Evolutionary conservation across 2,329 filamentous ascomycete species (phyloP), one percentile per base, ranked within the genome.

Genomic region (Metarhizium rileyi): DNA sequence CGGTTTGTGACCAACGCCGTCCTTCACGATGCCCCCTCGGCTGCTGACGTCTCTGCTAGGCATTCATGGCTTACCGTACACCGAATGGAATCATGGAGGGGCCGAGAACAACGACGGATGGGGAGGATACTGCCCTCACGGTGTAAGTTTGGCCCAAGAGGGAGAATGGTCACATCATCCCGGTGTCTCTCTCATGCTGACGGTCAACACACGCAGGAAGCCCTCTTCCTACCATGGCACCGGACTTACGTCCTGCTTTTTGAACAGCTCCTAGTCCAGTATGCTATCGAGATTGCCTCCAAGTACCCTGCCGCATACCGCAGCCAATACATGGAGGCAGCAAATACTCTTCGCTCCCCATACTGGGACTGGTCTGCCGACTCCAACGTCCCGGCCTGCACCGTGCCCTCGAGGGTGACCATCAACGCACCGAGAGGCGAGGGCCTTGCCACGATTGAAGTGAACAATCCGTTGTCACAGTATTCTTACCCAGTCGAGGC

Each of bases 281-380:
- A 75, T 38, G 72, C 73, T 38, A 68, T 70, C 55, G 58, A 57
- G 3, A 70, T 80, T 20, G 76, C 77, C 18, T 57, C 56, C 12
- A 59, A 63, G 33, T 79, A 78, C 55, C 66, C 64, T 14, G 55
- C 49, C 51, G 57, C 28, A 52, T 66, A 55, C 54, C 64, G 54
- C 51, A 56, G 40, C 50, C 54, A 51, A 22, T 79, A 79, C 55
- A 55, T 60, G 22, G 56, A 65, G 3, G 75, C 76, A 2, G 75
- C 75, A 2, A 63, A 73, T 38, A 62, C 56, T 0, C 66, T 79
- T 25, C 70, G 76, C 28, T 60, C 70, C 12, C 75, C 76, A 2
- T 78, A 67, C 61, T 80, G 76, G 77, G 76, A 80, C 61, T 80
- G 75, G 76, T 75, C 68, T 2, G 51, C 55, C 3, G 59, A 71